These are phyloP conservation scores for Artemisia argyi DNA, from an alignment of 129 eudicot species.

Conservation along the genomic window DNA sequence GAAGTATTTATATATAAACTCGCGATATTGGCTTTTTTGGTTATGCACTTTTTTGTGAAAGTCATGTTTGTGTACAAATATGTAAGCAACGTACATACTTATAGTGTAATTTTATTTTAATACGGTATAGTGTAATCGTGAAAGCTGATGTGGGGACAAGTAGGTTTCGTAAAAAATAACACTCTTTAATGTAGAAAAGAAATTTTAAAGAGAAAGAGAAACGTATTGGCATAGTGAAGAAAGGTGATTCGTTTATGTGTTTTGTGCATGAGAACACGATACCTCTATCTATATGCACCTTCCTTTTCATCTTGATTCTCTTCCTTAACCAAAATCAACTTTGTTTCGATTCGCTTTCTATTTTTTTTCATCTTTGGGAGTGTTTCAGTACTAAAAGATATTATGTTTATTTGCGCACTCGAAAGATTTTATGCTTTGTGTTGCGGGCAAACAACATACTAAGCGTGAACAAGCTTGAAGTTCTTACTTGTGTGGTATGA, in stretches of 20 bases:
- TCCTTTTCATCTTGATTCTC: slow-evolving; percentile 19
- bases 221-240: slow-evolving; percentile 32
- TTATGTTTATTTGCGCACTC: background rate
- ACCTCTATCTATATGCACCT: slow-evolving; percentile 20
- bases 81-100: slow-evolving; percentile 10
- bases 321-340: slow-evolving; percentile 3
- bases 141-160: slow-evolving; percentile 15
- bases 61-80: background rate
- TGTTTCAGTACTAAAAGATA: no score
- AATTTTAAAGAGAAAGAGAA: slow-evolving; percentile 12
- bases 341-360: background rate
- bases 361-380: background rate
- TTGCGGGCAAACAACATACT: background rate
- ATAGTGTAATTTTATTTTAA: slow-evolving; percentile 21
- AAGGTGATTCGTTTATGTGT: slow-evolving; percentile 28
- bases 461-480: background rate
- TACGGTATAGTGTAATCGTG: slow-evolving; percentile 22
- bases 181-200: slow-evolving; percentile 16
- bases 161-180: slow-evolving; percentile 34
- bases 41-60: slow-evolving; percentile 8
- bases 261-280: slow-evolving; percentile 27
- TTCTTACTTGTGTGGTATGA: background rate
- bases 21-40: background rate
- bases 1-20: no score
- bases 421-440: background rate